phyloP scores from a whole-genome alignment of 352 stramenopile species.

The Phytophthora agathidicida region DNA sequence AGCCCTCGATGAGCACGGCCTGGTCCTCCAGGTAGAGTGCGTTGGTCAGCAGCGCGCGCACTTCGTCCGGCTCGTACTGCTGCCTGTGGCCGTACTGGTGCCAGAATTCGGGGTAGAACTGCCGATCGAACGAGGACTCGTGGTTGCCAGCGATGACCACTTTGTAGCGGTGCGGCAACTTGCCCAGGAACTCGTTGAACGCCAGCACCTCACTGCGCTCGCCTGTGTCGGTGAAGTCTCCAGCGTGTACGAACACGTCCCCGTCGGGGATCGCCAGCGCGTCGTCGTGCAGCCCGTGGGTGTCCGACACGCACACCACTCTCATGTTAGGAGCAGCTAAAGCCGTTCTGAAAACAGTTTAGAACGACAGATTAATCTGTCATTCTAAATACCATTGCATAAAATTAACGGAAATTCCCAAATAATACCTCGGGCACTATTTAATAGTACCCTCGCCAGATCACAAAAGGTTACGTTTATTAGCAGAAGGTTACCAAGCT shows the following conservation, averaged over 20 bases:
- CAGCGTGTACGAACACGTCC: slow-evolving; percentile 89
- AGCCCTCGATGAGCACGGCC: slow-evolving; percentile 72
- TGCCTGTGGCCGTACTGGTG: slow-evolving; percentile 73
- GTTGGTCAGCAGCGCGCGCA: slow-evolving; percentile 77
- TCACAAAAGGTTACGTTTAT: too few species aligned
- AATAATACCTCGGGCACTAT: too few species aligned
- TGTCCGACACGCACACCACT: slow-evolving; percentile 81
- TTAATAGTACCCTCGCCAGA: too few species aligned
- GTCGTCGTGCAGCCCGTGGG: slow-evolving; percentile 68
- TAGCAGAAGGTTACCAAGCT: too few species aligned
- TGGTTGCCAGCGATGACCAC: slow-evolving; percentile 85
- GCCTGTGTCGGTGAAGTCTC: slow-evolving; percentile 89
- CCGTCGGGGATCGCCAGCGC: slow-evolving; percentile 76
- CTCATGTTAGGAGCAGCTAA: too few species aligned
- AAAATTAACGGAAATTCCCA: too few species aligned
- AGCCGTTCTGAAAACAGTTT: too few species aligned
- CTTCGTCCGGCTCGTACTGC: slow-evolving; percentile 68
- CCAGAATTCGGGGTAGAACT: slow-evolving; percentile 75
- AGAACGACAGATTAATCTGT: too few species aligned
- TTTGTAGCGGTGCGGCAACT: slow-evolving; percentile 77
- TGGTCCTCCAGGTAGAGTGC: slow-evolving; percentile 82
- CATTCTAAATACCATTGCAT: too few species aligned
- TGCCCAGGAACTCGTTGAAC: slow-evolving; percentile 75
- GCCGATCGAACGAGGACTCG: slow-evolving; percentile 78
- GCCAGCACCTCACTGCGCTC: slow-evolving; percentile 62